These are phyloP conservation scores for Rhizomucor miehei DNA, from an alignment of 371 early-diverging fungal species.

Conservation along the genomic window DNA sequence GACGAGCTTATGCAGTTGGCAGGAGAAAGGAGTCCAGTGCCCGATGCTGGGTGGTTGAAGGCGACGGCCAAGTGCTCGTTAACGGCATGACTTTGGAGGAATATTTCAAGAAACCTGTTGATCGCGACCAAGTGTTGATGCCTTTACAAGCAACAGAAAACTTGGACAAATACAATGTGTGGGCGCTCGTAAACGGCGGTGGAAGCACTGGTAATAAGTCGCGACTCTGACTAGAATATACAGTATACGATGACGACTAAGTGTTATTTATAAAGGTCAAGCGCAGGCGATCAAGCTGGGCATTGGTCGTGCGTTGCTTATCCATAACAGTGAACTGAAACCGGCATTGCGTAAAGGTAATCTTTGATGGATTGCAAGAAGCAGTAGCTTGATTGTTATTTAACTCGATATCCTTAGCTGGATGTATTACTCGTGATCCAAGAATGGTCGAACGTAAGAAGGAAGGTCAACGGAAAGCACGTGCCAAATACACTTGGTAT, in stretches of 20 bases:
- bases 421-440: conserved; percentile 76
- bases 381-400: neutral
- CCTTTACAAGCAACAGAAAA: conserved; percentile 72
- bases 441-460: conserved; percentile 97
- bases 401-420: conserved; percentile 57
- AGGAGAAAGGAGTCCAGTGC: conserved; percentile 86
- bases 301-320: conserved; percentile 75
- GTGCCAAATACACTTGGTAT: conserved; percentile 92
- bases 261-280: conserved; percentile 56
- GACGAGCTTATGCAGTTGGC: conserved; percentile 80
- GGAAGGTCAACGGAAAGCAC: conserved; percentile 92
- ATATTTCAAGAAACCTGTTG: conserved; percentile 71
- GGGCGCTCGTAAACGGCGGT: conserved; percentile 84
- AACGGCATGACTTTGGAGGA: conserved; percentile 78
- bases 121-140: conserved; percentile 67
- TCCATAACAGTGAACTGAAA: conserved; percentile 65
- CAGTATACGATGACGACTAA: neutral
- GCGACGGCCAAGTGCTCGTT: conserved; percentile 74
- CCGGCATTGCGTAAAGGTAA: conserved; percentile 62
- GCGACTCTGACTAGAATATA: neutral
- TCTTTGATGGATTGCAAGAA: conserved; percentile 4
- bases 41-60: conserved; percentile 77
- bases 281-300: conserved; percentile 87
- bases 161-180: conserved; percentile 84
- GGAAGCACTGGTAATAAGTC: conserved; percentile 67